phyloP scores from a whole-genome alignment of 2,329 filamentous ascomycete species.

The Colletotrichum eremochloae region DNA sequence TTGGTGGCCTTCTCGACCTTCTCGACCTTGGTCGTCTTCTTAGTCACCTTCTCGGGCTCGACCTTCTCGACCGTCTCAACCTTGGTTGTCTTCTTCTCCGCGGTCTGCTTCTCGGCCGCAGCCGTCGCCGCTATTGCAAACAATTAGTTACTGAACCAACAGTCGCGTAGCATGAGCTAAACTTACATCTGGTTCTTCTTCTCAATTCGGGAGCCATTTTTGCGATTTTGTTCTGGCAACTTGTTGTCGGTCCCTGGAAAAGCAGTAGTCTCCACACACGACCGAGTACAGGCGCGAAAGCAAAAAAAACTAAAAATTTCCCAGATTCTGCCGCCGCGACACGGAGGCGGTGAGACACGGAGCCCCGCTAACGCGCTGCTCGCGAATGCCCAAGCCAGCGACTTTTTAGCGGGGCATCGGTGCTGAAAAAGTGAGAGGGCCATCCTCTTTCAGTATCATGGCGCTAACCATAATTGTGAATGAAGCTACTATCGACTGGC shows the following conservation, averaged over 20 bases:
- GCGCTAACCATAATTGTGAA: conserved; percentile 24
- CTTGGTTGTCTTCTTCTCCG: conserved; percentile 43
- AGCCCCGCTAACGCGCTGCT: conserved; percentile 27
- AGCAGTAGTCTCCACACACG: conserved; percentile 10
- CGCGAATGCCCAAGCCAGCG: conserved; percentile 14
- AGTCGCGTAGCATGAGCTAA: neutral
- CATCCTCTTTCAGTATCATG: conserved; percentile 12
- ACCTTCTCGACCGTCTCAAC: conserved; percentile 37
- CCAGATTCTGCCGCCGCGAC: conserved; percentile 40
- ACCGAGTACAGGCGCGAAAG: conserved; percentile 35
- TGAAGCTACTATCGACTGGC: neutral
- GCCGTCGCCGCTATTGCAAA: conserved; percentile 47
- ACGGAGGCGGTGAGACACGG: conserved; percentile 34
- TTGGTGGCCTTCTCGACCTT: conserved; percentile 51
- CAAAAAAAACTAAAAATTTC: conserved; percentile 48
- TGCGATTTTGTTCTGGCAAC: conserved; percentile 23
- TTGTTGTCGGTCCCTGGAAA: conserved; percentile 31
- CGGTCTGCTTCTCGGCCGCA: conserved; percentile 54
- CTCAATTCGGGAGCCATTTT: conserved; percentile 63
- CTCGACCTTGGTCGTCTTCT: conserved; percentile 48
- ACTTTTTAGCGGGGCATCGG: conserved; percentile 23
- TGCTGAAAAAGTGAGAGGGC: conserved; percentile 15
- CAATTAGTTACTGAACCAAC: neutral
- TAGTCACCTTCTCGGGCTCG: conserved; percentile 31
- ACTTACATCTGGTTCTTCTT: conserved; percentile 51